Base-by-base conservation (phyloP, 371 early-diverging fungal genomes). In the Mortierella sp. region DNA sequence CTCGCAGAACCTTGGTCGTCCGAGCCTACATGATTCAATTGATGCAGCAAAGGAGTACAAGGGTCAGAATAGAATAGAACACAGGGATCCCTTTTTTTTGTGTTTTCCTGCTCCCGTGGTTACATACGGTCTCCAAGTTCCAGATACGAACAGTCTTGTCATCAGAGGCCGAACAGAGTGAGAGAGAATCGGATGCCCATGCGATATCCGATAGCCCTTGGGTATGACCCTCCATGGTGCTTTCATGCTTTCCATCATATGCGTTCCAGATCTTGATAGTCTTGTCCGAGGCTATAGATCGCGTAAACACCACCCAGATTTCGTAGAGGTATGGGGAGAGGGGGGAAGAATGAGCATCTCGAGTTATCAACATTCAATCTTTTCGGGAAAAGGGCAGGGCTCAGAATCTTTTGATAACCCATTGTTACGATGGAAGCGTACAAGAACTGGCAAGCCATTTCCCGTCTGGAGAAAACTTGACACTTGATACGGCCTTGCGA, bases 381-480 rank as follows among this genome's bases (percentile, higher is more conserved):
- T 21, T 54, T 16, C 13, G 6, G 7, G 19, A 47, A 54, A 54
- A 27, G 31, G 52, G 19, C 50, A 57, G 38, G 28, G 9, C 4
- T 21, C 42, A 45, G 54, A 48, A 45, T 7, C 4, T 34, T 43
- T 19, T 3, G 1, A 49, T 31, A 31, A 26, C n/a, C 2, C 27
- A 9, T 24, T 23, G 12, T 23, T 16, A 12, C 21, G 9, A 52
- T 46, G 8, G 21, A 30, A 28, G 80, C 89, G 84, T 87, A 94
- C 94, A 94, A 46, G 95, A 87, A 58, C 95, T 93, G 27, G 98
- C 97, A 12, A 98, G 86, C 95, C 95, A 97, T 80, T 92, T 90
- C 43, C 98, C 99, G 72, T 98, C 96, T 3, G 99, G 99, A 14
- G 97, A 97, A 73, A 96, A 97, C 80, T 98, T 98, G 24, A 98